These are phyloP conservation scores for Lobosporangium transversale DNA, from an alignment of 192 early-diverging fungal genomes.

Conservation along the genomic window DNA sequence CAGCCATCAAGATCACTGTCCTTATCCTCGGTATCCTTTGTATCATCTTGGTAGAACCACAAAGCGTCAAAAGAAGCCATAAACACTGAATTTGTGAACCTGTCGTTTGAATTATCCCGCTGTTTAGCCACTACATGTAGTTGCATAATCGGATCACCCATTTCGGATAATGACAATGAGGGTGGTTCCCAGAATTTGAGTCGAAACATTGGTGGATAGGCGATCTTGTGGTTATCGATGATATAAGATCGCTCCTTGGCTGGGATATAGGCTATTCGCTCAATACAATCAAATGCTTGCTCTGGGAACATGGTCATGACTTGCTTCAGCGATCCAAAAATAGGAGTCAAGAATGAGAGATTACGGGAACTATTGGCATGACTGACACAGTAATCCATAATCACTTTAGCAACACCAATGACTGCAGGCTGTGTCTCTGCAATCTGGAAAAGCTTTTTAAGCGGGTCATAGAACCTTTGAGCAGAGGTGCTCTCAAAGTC, in stretches of 20 bases:
- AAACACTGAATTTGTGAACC: slow-evolving; percentile 15
- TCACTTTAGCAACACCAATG: slow-evolving; percentile 21
- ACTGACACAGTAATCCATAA: slow-evolving; percentile 31
- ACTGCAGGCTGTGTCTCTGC: slow-evolving; percentile 17
- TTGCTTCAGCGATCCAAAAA: slow-evolving; percentile 12
- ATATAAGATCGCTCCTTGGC: slow-evolving; percentile 15
- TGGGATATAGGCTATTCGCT: slow-evolving; percentile 11
- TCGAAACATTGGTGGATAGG: slow-evolving; percentile 5
- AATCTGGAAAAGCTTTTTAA: not conserved
- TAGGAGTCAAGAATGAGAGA: slow-evolving; percentile 19
- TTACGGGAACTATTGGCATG: slow-evolving; percentile 29
- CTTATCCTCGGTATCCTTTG: not conserved
- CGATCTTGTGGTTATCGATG: slow-evolving; percentile 15
- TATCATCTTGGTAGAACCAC: slow-evolving; percentile 17
- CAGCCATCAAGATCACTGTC: not conserved
- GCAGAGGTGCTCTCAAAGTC: not conserved
- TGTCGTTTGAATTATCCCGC: slow-evolving; percentile 6
- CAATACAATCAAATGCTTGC: slow-evolving; percentile 11
- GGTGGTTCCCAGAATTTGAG: slow-evolving; percentile 19
- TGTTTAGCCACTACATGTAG: slow-evolving; percentile 1
- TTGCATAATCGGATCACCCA: slow-evolving; percentile 22
- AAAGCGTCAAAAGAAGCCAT: slow-evolving; percentile 28
- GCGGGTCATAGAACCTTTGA: not conserved
- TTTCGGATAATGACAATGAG: not conserved
- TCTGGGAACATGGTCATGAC: slow-evolving; percentile 12